A percentile compares a stretch with the other conserved stretches of the same genome.
Conservation (phyloP, 1,284 basidiomycete species). For the Gomphus bonarii region DNA sequence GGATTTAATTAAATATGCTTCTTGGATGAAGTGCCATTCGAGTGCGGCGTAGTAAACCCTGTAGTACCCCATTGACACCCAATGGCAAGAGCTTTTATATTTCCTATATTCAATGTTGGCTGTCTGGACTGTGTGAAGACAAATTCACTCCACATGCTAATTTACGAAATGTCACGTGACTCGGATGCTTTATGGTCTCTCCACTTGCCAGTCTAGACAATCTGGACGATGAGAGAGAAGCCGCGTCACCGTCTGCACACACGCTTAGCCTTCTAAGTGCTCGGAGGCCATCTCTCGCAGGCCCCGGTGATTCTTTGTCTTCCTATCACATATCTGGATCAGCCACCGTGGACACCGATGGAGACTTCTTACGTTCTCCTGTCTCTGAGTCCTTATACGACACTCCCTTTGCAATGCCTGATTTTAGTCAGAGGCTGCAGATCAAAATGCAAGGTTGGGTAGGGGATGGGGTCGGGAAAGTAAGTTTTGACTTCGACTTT, state of each 20-base stretch:
- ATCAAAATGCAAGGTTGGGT: slow-evolving; percentile 72
- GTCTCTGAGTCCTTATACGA: background rate
- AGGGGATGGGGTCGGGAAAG: slow-evolving; percentile 75
- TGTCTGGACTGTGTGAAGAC: no score
- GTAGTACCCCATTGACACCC: no score
- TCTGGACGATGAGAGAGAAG: background rate
- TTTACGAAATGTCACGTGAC: background rate
- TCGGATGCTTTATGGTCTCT: background rate
- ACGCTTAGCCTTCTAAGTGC: slow-evolving; percentile 7
- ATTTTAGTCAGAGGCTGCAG: slow-evolving; percentile 45
- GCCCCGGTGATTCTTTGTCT: slow-evolving; percentile 1
- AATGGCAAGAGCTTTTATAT: no score
- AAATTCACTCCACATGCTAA: no score
- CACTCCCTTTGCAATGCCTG: slow-evolving; percentile 1
- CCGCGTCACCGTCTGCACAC: background rate
- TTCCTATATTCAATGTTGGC: no score
- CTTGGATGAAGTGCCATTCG: background rate
- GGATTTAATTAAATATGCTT: background rate
- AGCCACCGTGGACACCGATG: background rate
- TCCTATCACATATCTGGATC: background rate
- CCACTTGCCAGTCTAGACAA: background rate
- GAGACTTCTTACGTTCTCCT: background rate
- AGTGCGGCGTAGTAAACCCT: no score
- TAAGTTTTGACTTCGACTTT: slow-evolving; percentile 27
- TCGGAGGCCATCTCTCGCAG: slow-evolving; percentile 4